phyloP scores from a whole-genome alignment of 1,139 yeast species.

The Geotrichum australiense region DNA sequence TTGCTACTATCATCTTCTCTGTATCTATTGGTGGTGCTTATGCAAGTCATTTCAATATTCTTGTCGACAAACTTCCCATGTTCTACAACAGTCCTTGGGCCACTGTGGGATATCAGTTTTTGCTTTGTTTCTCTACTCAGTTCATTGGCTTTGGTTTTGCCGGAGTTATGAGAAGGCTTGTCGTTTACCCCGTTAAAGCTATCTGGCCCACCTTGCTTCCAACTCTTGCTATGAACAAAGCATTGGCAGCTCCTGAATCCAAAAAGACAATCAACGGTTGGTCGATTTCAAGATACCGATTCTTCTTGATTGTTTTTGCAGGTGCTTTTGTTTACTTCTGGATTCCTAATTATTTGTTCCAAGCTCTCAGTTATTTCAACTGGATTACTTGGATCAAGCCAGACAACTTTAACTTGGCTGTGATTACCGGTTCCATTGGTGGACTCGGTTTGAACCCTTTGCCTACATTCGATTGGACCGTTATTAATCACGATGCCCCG shows the following conservation, averaged over 20 bases:
- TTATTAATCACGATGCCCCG: slow-evolving; percentile 35
- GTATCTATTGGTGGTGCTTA: slow-evolving; percentile 27
- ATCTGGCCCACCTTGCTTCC: slow-evolving; percentile 49
- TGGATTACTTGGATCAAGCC: slow-evolving; percentile 61
- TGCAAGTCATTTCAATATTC: slow-evolving; percentile 36
- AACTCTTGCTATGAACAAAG: slow-evolving; percentile 21
- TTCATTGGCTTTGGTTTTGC: slow-evolving; percentile 51
- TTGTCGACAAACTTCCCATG: slow-evolving; percentile 34
- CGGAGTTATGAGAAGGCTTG: slow-evolving; percentile 46
- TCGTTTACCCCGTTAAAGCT: slow-evolving; percentile 44
- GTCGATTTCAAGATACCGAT: slow-evolving; percentile 40
- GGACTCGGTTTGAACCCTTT: slow-evolving; percentile 55
- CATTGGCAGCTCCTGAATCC: slow-evolving; percentile 19
- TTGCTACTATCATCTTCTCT: slow-evolving; percentile 37
- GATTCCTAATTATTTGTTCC: slow-evolving; percentile 48
- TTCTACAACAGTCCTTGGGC: slow-evolving; percentile 38
- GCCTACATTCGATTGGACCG: slow-evolving; percentile 41
- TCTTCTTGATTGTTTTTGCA: slow-evolving; percentile 38
- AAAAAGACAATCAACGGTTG: slow-evolving; percentile 37
- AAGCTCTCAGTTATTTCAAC: slow-evolving; percentile 46
- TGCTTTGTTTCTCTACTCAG: slow-evolving; percentile 42
- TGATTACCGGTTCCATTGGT: slow-evolving; percentile 42
- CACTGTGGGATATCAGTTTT: slow-evolving; percentile 40
- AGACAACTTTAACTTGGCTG: slow-evolving; percentile 44
- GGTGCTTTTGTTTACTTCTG: slow-evolving; percentile 46